Conservation (phyloP, 208 protist species). For the Leishmania mexicana region DNA sequence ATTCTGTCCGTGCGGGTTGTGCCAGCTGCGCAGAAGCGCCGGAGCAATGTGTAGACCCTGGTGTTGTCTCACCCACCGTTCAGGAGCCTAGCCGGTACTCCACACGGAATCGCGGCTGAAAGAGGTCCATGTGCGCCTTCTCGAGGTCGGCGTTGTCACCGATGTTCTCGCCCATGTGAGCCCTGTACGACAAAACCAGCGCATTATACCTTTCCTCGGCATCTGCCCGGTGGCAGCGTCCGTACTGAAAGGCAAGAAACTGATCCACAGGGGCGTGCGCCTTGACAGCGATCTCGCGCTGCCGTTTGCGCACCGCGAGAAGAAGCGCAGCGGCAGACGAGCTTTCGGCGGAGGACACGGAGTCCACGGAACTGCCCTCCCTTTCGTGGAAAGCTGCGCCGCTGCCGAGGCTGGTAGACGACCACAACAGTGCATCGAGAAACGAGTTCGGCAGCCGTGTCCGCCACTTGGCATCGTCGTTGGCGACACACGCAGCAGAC, state of each 20-base stretch:
- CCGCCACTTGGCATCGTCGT: not conserved
- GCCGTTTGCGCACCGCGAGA: slow-evolving; percentile 42
- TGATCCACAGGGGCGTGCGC: slow-evolving; percentile 52
- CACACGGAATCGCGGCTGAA: slow-evolving; percentile 19
- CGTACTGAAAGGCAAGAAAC: slow-evolving; percentile 62
- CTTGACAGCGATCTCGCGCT: slow-evolving; percentile 49
- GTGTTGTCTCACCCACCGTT: not conserved
- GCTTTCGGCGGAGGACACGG: not conserved
- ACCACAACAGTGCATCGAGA: slow-evolving; percentile 8
- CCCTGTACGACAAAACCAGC: slow-evolving; percentile 50
- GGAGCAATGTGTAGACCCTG: not conserved
- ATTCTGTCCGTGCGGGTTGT: not conserved
- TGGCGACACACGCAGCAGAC: not conserved
- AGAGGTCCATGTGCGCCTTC: not conserved
- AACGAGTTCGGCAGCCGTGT: slow-evolving; percentile 1
- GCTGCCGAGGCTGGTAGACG: not conserved
- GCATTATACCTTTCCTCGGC: slow-evolving; percentile 52
- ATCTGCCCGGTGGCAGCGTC: slow-evolving; percentile 45
- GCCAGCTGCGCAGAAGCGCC: not conserved
- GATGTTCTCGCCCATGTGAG: slow-evolving; percentile 23
- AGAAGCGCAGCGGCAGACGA: not conserved
- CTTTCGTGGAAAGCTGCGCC: not conserved
- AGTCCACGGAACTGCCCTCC: not conserved
- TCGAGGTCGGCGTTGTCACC: slow-evolving; percentile 15
- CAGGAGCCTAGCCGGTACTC: slow-evolving; percentile 4